Evolutionary conservation across 306 rosid species (phyloP), one percentile per base, ranked within the genome.

Genomic region (Cicer chorassanicum): DNA sequence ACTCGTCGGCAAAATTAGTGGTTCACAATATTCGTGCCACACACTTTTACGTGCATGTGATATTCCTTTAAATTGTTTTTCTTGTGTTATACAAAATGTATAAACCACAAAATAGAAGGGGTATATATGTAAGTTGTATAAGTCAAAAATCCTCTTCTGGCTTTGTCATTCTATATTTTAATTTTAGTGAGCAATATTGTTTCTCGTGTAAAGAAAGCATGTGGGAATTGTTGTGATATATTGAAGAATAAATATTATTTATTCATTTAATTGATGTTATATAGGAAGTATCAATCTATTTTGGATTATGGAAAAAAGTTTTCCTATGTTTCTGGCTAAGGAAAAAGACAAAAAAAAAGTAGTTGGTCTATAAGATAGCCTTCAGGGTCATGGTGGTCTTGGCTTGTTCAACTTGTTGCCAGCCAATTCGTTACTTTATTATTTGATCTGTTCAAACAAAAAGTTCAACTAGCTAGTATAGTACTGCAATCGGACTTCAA

Each of bases 131-230:
- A 68, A 68, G 46, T 49, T 40, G 50, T 16, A 64, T 41, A 39
- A 61, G 80, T 62, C 64, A 66, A 1, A 71, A 56, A 50, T 65
- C 29, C 63, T 9, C 56, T 50, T 51, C 15, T 61, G 82, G 77
- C 44, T 62, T 29, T 29, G 4, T 29, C 34, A 29, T 29, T 29
- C 34, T 29, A 29, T 29, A 29, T 29, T 29, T 3, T 29, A 29
- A 3, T 29, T 74, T 29, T 62, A 48, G 45, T 70, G 50, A 44
- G 19, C 42, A 29, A 29, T 29, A 55, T 75, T 61, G 51, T 78
- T 14, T 77, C 68, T 76, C 53, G 50, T 34, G 10, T 63, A 65
- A 68, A 56, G 34, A 75, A 75, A 77, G 61, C 72, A 75, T 61
- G 42, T 67, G 74, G 13, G 36, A 73, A 39, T 77, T 48, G 79